These are phyloP conservation scores for Postia placenta DNA, from an alignment of 768 basidiomycete species.

Conservation along the genomic window DNA sequence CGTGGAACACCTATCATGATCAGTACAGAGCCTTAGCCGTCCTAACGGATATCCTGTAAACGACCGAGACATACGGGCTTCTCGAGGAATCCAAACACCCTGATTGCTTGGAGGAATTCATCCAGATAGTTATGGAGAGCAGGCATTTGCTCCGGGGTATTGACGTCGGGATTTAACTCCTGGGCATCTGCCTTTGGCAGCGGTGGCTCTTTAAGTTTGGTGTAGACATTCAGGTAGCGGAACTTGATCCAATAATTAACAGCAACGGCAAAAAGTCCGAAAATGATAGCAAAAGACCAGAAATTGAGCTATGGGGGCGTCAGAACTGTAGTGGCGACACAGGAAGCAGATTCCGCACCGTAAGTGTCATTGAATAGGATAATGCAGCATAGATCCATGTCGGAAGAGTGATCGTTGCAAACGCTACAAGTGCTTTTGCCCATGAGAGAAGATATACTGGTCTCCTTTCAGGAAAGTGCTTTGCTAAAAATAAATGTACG, in stretches of 20 bases:
- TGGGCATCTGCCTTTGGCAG: slow-evolving; percentile 78
- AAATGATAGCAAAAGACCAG: slow-evolving; percentile 81
- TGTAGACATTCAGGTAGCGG: slow-evolving; percentile 71
- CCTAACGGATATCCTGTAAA: background rate
- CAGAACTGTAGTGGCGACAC: slow-evolving; percentile 1
- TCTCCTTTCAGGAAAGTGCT: slow-evolving; percentile 7
- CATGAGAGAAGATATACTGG: slow-evolving; percentile 81
- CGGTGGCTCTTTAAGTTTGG: slow-evolving; percentile 74
- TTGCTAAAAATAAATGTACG: background rate
- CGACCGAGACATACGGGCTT: slow-evolving; percentile 79
- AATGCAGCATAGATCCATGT: slow-evolving; percentile 69
- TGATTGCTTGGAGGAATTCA: slow-evolving; percentile 93
- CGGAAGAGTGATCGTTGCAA: slow-evolving; percentile 80
- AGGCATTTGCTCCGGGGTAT: slow-evolving; percentile 62
- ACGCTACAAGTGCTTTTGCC: slow-evolving; percentile 65
- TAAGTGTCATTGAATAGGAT: slow-evolving; percentile 86
- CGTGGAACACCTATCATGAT: slow-evolving; percentile 77
- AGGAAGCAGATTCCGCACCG: slow-evolving; percentile 36
- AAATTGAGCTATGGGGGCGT: slow-evolving; percentile 65
- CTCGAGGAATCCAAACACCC: slow-evolving; percentile 96
- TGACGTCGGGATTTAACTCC: slow-evolving; percentile 89
- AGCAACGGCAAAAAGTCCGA: slow-evolving; percentile 56
- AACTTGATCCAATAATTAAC: slow-evolving; percentile 84
- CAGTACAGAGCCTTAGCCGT: background rate
- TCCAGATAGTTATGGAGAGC: slow-evolving; percentile 95